These are phyloP conservation scores for Barbarea vulgaris DNA, from an alignment of 345 rosid genomes.

Conservation along the genomic window DNA sequence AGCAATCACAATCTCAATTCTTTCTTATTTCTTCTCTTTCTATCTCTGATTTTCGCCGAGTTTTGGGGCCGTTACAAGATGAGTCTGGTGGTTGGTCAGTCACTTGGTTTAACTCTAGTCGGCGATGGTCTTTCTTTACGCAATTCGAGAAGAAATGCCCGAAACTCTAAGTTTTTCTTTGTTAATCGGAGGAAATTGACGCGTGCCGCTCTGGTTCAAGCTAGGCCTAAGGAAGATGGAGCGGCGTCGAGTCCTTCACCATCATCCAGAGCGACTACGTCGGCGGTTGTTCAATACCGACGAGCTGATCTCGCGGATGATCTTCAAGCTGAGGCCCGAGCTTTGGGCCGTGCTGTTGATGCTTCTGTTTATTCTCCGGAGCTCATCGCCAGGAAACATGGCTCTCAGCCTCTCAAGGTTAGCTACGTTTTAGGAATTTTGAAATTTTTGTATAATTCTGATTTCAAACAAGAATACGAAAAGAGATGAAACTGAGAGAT, in stretches of 20 bases:
- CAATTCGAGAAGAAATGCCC: slow-evolving; percentile 19
- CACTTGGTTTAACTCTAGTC: slow-evolving; percentile 26
- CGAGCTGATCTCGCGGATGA: slow-evolving; percentile 62
- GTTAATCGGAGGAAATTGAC: slow-evolving; percentile 22
- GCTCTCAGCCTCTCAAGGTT: slow-evolving; percentile 82
- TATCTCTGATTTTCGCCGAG: background rate
- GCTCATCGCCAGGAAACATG: slow-evolving; percentile 64
- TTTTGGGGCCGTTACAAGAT: slow-evolving; percentile 10
- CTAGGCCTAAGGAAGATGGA: slow-evolving; percentile 42
- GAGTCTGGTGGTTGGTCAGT: slow-evolving; percentile 40
- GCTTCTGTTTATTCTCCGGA: slow-evolving; percentile 81
- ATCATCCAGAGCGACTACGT: slow-evolving; percentile 7
- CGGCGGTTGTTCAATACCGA: slow-evolving; percentile 34
- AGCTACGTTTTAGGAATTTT: slow-evolving; percentile 1
- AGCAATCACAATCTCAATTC: slow-evolving; percentile 8
- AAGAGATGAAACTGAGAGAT: background rate
- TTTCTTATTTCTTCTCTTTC: background rate
- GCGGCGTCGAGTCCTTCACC: slow-evolving; percentile 30
- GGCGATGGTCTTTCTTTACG: slow-evolving; percentile 5
- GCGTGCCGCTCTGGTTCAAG: slow-evolving; percentile 51
- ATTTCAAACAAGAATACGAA: background rate
- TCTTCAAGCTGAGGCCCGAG: slow-evolving; percentile 81
- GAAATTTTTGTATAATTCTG: background rate
- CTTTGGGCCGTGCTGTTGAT: slow-evolving; percentile 82
- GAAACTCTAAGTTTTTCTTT: background rate